Base-by-base conservation (phyloP, 352 stramenopile genomes). In the Globisporangium radiosum region DNA sequence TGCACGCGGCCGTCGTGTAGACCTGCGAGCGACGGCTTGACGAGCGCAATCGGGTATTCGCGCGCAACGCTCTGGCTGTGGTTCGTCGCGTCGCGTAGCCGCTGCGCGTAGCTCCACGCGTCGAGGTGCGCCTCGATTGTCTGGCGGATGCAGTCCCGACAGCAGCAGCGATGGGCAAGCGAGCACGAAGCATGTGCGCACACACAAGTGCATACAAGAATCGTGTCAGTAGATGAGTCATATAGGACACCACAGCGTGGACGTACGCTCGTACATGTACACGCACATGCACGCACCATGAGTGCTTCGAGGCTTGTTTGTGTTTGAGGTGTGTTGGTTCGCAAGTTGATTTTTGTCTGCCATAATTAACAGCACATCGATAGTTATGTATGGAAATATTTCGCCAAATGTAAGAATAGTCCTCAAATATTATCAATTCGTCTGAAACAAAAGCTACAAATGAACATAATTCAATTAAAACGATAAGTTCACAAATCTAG, bases 31-130 rank as follows among this genome's bases (percentile, higher is more conserved):
- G 45, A n/a, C 17, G 76, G 58, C 37, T 64, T 54, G 17, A 72
- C 64, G n/a, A 85, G 53, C 57, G 72, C 64, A 44, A 80, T 54
- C 9, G 81, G 76, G 60, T 72, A 80, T 38, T 82, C 65, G 33
- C 52, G 51, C 37, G 63, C 62, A 49, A 92, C 62, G 17, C 67
- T 63, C 14, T 65, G 68, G 69, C 74, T 90, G 67, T 87, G 67
- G 37, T 36, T 63, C 56, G 63, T 60, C 25, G 81, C 79, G 68
- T 90, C 78, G 25, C 61, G 65, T 38, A 70, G 42, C 45, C 79
- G 81, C 55, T 77, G 73, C 52, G 75, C 44, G 62, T 78, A 87
- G 58, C 70, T 70, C 70, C 64, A 77, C 39, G 59, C 54, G 57
- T 92, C 79, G 36, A 84, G 56, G 19, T 67, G 59, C 33, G 53